These are phyloP conservation scores for Cutaneotrichosporon sp. DNA, from an alignment of 1,284 basidiomycete genomes.

Conservation along the genomic window DNA sequence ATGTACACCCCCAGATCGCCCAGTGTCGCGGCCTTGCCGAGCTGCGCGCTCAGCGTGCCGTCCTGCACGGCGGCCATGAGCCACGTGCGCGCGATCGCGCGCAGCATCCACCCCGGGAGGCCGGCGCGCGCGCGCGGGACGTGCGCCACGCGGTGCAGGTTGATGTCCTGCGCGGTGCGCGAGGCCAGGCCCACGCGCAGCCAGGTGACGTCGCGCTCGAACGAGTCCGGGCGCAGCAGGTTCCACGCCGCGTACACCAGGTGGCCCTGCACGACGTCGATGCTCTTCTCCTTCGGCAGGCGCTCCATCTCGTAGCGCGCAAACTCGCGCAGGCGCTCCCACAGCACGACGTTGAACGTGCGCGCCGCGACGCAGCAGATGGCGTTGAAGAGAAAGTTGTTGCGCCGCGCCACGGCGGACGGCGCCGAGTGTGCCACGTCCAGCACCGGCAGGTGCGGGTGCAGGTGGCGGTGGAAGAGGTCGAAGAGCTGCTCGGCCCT, in stretches of 20 bases:
- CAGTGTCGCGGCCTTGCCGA: constrained; percentile 34
- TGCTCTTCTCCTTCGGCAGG: constrained; percentile 39
- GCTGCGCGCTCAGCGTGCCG: constrained; percentile 32
- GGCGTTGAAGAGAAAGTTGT: constrained; percentile 44
- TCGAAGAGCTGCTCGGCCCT: constrained; percentile 40
- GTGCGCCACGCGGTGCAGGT: constrained; percentile 38
- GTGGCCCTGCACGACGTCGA: constrained; percentile 40
- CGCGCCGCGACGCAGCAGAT: constrained; percentile 41
- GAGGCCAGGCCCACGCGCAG: constrained; percentile 34
- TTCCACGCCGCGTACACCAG: constrained; percentile 42
- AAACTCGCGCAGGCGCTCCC: constrained; percentile 39
- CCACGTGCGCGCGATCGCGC: constrained; percentile 39
- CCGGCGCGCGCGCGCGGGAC: constrained; percentile 27
- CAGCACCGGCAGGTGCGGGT: constrained; percentile 39
- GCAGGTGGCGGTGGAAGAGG: constrained; percentile 33
- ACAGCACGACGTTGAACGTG: constrained; percentile 34
- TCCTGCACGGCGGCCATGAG: constrained; percentile 31
- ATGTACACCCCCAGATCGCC: constrained; percentile 23
- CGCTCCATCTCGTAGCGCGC: constrained; percentile 39
- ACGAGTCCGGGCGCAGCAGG: constrained; percentile 34
- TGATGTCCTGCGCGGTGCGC: constrained; percentile 41
- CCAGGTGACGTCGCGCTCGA: constrained; percentile 43
- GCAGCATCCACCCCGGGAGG: constrained; percentile 31
- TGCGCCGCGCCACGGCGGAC: constrained; percentile 32
- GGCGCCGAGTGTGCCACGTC: constrained; percentile 31